These are phyloP conservation scores for Brassica juncea DNA, from an alignment of 345 rosid species.

Conservation along the genomic window DNA sequence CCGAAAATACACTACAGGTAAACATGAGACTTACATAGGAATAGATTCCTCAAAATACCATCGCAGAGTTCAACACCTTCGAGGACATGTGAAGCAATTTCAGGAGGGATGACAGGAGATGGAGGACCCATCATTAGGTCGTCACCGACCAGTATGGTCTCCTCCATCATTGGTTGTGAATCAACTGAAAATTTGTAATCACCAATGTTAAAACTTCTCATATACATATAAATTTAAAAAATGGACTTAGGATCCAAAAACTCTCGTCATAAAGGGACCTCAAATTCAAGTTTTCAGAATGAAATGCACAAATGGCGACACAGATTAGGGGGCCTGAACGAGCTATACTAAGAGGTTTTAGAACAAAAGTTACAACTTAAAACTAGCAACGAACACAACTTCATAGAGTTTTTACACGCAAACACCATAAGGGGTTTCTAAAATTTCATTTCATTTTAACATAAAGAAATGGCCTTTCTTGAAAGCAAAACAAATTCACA, in stretches of 20 bases:
- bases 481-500: conserved; percentile 15
- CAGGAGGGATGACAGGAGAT: conserved; percentile 84
- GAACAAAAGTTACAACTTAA: not conserved
- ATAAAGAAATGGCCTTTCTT: not conserved
- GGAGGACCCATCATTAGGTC: conserved; percentile 96
- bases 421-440: not conserved
- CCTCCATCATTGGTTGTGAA: conserved; percentile 93
- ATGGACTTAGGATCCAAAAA: not conserved
- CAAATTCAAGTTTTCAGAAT: not conserved
- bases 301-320: not conserved
- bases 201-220: not conserved
- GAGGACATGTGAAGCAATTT: conserved; percentile 86
- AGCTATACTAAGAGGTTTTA: not conserved
- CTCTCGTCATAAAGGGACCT: not conserved
- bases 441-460: not conserved
- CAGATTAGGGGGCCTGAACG: not conserved
- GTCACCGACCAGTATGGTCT: conserved; percentile 89
- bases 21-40: conserved; percentile 67
- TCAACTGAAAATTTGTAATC: conserved; percentile 57
- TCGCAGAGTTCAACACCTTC: conserved; percentile 87
- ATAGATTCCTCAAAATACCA: conserved; percentile 77
- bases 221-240: not conserved
- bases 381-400: conserved; percentile 6
- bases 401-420: not conserved
- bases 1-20: not conserved